These are phyloP conservation scores for Penicillium waksmanii DNA, from an alignment of 495 filamentous ascomycete genomes.

Conservation along the genomic window DNA sequence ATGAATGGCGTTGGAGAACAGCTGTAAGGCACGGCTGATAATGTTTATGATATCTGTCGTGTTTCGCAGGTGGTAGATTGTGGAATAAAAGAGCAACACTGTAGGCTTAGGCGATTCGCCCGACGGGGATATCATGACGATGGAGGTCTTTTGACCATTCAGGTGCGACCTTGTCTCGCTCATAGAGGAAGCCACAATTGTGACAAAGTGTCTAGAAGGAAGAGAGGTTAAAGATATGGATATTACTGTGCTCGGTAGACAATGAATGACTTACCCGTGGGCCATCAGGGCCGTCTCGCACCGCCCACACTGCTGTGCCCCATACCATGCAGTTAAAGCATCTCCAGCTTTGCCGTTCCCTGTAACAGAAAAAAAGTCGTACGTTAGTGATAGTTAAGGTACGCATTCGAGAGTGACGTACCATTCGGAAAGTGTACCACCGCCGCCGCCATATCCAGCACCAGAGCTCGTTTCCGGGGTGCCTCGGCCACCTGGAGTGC, in stretches of 20 bases:
- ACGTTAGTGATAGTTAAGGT: too few species aligned
- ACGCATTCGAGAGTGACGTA: conserved; percentile 27
- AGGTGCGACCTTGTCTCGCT: conserved; percentile 82
- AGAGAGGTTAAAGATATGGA: conserved; percentile 33
- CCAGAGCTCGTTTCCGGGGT: conserved; percentile 74
- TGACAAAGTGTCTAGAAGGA: conserved; percentile 73
- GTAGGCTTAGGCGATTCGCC: conserved; percentile 28
- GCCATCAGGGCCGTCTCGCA: conserved; percentile 86
- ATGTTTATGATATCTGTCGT: background rate
- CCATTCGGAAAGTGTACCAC: conserved; percentile 74
- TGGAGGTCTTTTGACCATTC: conserved; percentile 84
- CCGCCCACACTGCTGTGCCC: conserved; percentile 91
- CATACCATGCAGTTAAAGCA: conserved; percentile 89
- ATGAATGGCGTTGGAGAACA: background rate
- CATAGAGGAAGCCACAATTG: conserved; percentile 89
- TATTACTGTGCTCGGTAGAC: conserved; percentile 2
- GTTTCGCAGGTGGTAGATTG: background rate
- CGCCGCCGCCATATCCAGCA: conserved; percentile 66
- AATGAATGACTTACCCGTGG: conserved; percentile 62
- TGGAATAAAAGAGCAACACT: background rate
- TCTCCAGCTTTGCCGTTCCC: conserved; percentile 83
- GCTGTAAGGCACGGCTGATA: background rate
- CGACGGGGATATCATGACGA: conserved; percentile 53
- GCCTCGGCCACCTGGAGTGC: conserved; percentile 71
- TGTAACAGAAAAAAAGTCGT: conserved; percentile 28